Conservation (phyloP, 768 basidiomycete species). For the Cytidiella melzeri region DNA sequence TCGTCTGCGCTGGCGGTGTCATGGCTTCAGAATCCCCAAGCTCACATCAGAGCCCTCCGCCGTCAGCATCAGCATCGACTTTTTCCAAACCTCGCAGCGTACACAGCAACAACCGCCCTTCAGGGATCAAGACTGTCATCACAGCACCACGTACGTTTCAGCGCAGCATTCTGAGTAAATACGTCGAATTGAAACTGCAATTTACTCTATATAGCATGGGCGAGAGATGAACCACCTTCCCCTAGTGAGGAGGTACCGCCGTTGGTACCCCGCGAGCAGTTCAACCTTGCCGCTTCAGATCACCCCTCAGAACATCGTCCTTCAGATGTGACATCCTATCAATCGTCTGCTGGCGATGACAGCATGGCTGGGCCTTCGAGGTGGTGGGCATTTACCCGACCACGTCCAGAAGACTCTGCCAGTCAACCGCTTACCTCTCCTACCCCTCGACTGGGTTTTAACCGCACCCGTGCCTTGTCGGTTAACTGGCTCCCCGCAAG, state of each 20-base stretch:
- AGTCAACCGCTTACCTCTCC: slow-evolving; percentile 13
- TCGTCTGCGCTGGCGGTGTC: not conserved
- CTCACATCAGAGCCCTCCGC: slow-evolving; percentile 8
- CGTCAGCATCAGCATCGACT: slow-evolving; percentile 16
- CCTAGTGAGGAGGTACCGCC: slow-evolving; percentile 45
- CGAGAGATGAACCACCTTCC: slow-evolving; percentile 76
- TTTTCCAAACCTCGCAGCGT: slow-evolving; percentile 23
- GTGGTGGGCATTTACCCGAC: slow-evolving; percentile 74
- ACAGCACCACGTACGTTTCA: slow-evolving; percentile 61
- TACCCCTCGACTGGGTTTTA: slow-evolving; percentile 8
- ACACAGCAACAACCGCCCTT: slow-evolving; percentile 24
- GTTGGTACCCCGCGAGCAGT: slow-evolving; percentile 20
- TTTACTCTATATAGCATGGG: slow-evolving; percentile 56
- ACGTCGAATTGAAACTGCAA: not conserved
- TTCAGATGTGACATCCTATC: slow-evolving; percentile 48
- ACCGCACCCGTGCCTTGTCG: slow-evolving; percentile 31
- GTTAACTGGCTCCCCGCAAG: slow-evolving; percentile 47
- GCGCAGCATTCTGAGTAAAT: not conserved
- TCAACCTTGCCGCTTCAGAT: slow-evolving; percentile 27
- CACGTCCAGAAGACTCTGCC: slow-evolving; percentile 32
- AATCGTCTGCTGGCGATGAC: slow-evolving; percentile 31
- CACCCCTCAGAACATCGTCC: slow-evolving; percentile 37
- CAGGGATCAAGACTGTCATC: slow-evolving; percentile 49
- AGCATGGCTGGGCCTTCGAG: slow-evolving; percentile 31
- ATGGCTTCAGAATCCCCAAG: slow-evolving; percentile 6